Percentiles rank a stretch among this genome's conserved stretches.
phyloP scores from a whole-genome alignment of 495 filamentous ascomycete genomes.

The Cercophora newfieldiana region DNA sequence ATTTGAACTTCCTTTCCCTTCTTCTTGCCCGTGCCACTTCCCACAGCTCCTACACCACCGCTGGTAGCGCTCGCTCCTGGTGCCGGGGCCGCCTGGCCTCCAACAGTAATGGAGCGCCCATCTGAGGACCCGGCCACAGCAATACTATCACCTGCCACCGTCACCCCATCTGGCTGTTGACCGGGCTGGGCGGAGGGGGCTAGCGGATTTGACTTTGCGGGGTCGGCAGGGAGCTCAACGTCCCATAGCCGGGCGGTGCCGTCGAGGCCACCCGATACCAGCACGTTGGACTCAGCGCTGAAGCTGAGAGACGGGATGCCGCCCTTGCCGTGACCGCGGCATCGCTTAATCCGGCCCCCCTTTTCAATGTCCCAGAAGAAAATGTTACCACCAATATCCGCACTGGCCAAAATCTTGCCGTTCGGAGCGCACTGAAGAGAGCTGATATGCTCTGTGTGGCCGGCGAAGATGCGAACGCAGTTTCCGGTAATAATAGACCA shows the following conservation, averaged over 20 bases:
- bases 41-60: constrained; percentile 39
- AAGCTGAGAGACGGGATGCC: constrained; percentile 92
- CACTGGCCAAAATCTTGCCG: constrained; percentile 84
- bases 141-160: constrained; percentile 47
- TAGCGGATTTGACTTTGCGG: constrained; percentile 38
- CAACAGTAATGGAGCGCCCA: constrained; percentile 37
- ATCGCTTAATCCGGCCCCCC: constrained; percentile 81
- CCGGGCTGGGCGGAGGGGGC: constrained; percentile 47
- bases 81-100: constrained; percentile 33
- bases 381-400: constrained; percentile 81
- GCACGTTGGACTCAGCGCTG: constrained; percentile 82
- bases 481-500: constrained; percentile 87
- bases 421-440: constrained; percentile 80
- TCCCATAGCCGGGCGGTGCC: constrained; percentile 94
- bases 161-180: constrained; percentile 57
- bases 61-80: constrained; percentile 29
- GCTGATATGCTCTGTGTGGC: constrained; percentile 82
- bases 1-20: constrained; percentile 88
- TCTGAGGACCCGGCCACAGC: constrained; percentile 49
- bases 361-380: constrained; percentile 89
- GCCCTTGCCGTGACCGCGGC: constrained; percentile 90
- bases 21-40: constrained; percentile 65
- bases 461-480: constrained; percentile 87
- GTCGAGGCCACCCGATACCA: constrained; percentile 89
- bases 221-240: constrained; percentile 62